phyloP scores from a whole-genome alignment of 2,329 filamentous ascomycete species.

The Penicillium glabrum region DNA sequence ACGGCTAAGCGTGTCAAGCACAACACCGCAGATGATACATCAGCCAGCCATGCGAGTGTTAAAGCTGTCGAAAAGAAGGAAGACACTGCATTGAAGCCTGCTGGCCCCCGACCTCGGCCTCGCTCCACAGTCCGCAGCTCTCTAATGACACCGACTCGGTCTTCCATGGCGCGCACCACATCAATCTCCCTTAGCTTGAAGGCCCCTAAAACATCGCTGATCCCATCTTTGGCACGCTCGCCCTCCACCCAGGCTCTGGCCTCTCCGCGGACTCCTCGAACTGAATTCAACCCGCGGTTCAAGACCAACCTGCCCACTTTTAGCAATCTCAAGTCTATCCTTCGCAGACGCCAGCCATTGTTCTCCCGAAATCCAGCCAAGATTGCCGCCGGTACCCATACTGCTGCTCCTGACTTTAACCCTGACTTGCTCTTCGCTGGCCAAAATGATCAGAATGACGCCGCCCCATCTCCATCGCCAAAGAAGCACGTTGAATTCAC shows the following conservation, averaged over 20 bases:
- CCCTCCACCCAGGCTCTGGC: constrained; percentile 53
- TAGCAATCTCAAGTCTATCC: constrained; percentile 60
- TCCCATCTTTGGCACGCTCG: constrained; percentile 54
- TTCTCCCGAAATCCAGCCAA: constrained; percentile 61
- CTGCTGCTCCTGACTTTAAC: constrained; percentile 40
- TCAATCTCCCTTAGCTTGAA: constrained; percentile 46
- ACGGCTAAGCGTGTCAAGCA: constrained; percentile 72
- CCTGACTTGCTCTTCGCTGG: constrained; percentile 52
- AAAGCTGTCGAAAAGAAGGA: constrained; percentile 12
- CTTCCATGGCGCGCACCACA: constrained; percentile 64
- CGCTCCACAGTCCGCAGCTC: constrained; percentile 52
- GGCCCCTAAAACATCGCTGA: constrained; percentile 54
- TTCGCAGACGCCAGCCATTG: constrained; percentile 59
- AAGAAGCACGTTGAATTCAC: constrained; percentile 84
- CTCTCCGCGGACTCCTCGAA: constrained; percentile 45
- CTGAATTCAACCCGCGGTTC: constrained; percentile 48
- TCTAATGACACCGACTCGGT: constrained; percentile 75
- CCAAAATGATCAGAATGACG: constrained; percentile 27
- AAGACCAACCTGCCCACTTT: constrained; percentile 51
- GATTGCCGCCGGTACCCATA: constrained; percentile 60
- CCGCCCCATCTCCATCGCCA: constrained; percentile 64
- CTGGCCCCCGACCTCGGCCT: constrained; percentile 42
- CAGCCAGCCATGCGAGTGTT: constrained; percentile 52
- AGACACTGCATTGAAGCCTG: not conserved
- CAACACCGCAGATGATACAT: constrained; percentile 66